Conservation (phyloP, 176 grass and related monocot genomes). For the Calamus simplicifolius region DNA sequence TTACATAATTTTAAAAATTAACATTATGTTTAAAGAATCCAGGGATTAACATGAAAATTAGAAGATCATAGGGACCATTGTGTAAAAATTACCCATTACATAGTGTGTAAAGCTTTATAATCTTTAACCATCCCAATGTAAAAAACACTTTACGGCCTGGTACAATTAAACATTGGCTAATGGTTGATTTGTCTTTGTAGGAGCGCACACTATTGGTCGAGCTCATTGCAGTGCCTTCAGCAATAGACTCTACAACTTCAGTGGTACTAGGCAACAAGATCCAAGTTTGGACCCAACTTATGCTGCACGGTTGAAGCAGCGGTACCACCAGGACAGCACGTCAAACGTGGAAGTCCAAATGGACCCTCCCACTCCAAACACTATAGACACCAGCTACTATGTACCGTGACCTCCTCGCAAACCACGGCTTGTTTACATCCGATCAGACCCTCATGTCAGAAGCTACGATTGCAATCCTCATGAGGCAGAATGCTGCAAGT, state of each 20-base stretch:
- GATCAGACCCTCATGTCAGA: conserved; percentile 41
- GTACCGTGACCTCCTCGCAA: conserved; percentile 22
- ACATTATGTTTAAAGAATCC: too few relatives aligned
- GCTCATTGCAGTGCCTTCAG: conserved; percentile 76
- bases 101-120: too few relatives aligned
- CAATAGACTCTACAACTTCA: conserved; percentile 33
- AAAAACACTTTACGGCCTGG: too few relatives aligned
- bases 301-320: conserved; percentile 39
- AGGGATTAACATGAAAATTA: too few relatives aligned
- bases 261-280: conserved; percentile 31
- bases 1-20: too few relatives aligned
- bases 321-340: conserved; percentile 37
- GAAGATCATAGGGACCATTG: too few relatives aligned
- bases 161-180: too few relatives aligned
- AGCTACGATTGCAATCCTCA: conserved; percentile 29
- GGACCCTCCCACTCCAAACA: conserved; percentile 33
- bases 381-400: conserved; percentile 40
- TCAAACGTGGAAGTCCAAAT: conserved; percentile 23
- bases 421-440: conserved; percentile 46
- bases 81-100: too few relatives aligned
- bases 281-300: conserved; percentile 61
- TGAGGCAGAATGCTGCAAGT: conserved; percentile 37
- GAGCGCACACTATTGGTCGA: conserved; percentile 11
- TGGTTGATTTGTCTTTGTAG: too few relatives aligned
- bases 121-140: too few relatives aligned